phyloP scores from a whole-genome alignment of 768 basidiomycete genomes.

The Boletus insuetus region DNA sequence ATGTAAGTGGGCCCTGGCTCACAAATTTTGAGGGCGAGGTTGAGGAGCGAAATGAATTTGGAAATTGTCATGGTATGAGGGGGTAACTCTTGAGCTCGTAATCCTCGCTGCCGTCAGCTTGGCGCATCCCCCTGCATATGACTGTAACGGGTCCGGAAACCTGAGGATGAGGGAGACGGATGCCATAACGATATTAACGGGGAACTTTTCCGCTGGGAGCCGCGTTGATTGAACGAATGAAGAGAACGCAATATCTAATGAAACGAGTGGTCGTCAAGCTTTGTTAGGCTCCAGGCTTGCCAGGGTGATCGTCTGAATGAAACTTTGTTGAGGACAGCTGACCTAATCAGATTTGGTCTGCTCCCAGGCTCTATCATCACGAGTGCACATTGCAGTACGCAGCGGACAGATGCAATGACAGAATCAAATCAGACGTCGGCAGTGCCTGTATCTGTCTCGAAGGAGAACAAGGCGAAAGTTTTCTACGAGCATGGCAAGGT shows the following conservation, averaged over 20 bases:
- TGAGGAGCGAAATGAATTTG: constrained; percentile 19
- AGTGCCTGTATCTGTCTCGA: constrained; percentile 23
- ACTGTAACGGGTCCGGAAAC: constrained; percentile 31
- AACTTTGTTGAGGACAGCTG: constrained; percentile 17
- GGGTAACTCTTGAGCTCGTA: constrained; percentile 3
- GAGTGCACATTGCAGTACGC: neutral
- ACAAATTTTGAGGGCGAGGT: constrained; percentile 19
- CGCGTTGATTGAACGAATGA: constrained; percentile 8
- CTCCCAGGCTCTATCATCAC: constrained; percentile 21
- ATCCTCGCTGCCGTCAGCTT: constrained; percentile 27
- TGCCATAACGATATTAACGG: constrained; percentile 34
- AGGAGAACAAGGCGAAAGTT: constrained; percentile 26
- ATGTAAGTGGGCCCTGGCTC: constrained; percentile 25
- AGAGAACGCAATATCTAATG: constrained; percentile 9
- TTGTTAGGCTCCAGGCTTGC: constrained; percentile 14
- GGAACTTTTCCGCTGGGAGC: constrained; percentile 17
- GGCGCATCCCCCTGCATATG: constrained; percentile 30
- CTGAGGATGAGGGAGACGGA: constrained; percentile 7
- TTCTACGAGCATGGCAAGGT: constrained; percentile 35
- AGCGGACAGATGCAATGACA: constrained; percentile 20
- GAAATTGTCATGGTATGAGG: constrained; percentile 17
- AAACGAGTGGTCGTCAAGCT: constrained; percentile 15
- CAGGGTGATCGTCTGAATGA: constrained; percentile 22
- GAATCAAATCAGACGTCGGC: constrained; percentile 23
- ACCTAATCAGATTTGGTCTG: constrained; percentile 14